Evolutionary conservation across 495 filamentous ascomycete genomes (phyloP).

Genomic region (Penicillium cataractarum): DNA sequence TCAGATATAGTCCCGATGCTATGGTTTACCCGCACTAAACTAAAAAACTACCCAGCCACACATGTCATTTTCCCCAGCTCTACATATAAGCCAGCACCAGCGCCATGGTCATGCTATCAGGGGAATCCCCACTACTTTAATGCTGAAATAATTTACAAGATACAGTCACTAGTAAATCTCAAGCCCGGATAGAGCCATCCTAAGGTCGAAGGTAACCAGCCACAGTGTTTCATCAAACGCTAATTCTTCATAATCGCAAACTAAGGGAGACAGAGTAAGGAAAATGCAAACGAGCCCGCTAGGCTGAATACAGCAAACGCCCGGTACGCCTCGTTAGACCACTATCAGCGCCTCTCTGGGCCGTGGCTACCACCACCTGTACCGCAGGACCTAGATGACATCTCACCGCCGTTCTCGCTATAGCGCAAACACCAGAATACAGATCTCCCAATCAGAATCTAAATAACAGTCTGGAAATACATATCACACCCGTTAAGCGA

Average conservation of each 20-base stretch:
- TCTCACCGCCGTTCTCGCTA: neutral
- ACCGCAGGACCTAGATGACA: neutral
- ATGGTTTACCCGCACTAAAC: constrained; percentile 5
- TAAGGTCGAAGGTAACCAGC: neutral
- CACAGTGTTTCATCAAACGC: neutral
- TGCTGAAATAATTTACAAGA: neutral
- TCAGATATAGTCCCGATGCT: constrained; percentile 5
- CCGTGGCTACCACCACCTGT: neutral
- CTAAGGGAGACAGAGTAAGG: neutral
- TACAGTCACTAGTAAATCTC: neutral
- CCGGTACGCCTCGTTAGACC: neutral
- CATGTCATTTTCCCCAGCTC: constrained; percentile 8
- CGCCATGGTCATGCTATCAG: neutral
- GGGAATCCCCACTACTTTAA: neutral
- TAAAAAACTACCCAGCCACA: neutral
- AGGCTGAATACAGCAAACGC: neutral
- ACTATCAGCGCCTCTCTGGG: neutral
- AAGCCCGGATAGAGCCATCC: neutral
- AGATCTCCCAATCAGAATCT: neutral
- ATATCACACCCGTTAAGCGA: neutral
- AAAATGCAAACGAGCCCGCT: neutral
- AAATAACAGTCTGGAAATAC: neutral
- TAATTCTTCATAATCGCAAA: neutral
- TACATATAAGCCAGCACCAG: neutral
- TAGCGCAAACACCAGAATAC: neutral